Base-by-base conservation (phyloP, 2,329 filamentous ascomycete species). In the Alternaria sp. region DNA sequence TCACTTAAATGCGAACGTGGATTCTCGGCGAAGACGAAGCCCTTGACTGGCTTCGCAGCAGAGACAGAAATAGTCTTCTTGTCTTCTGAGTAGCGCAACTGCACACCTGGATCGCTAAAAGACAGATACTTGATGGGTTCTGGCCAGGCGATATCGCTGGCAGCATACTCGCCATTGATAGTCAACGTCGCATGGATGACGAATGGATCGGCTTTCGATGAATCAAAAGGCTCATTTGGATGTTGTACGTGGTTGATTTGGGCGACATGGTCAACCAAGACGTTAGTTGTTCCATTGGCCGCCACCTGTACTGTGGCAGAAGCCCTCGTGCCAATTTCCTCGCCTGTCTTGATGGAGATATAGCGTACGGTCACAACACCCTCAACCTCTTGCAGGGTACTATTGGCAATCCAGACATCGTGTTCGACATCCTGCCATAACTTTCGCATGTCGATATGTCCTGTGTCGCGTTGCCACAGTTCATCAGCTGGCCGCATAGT, bases 111-210 rank as follows among this genome's bases (percentile, higher is more conserved):
- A 22, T 84, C 78, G 1, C 80, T 78, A 56, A 87, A 82, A 59
- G 83, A 79, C 8, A 87, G 81, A 66, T 87, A 87, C 73, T 87
- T 87, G 69, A 87, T 81, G 38, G 86, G 86, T 67, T 88, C 85
- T 12, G 86, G 86, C 86, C 86, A 88, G 68, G 87, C 85, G 2
- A 84, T 80, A 64, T 88, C 85, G 44, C 85, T 80, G 11, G 84
- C 81, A 2, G 85, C 78, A 8, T 85, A 62, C 51, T 81, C 66
- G 20, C 79, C 81, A 43, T 82, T 76, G 16, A 87, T 75, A 81
- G 81, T 85, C 41, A 87, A 77, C 28, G 83, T 78, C 38, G 81
- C 84, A 3, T 81, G 78, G 8, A 85, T 76, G 6, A 87, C 84
- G 74, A 86, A 84, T 14, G 84, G 81, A 66, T 86, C 84, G 43